Conservation (phyloP, 805 yeast species). For the Yarrowia sp. region DNA sequence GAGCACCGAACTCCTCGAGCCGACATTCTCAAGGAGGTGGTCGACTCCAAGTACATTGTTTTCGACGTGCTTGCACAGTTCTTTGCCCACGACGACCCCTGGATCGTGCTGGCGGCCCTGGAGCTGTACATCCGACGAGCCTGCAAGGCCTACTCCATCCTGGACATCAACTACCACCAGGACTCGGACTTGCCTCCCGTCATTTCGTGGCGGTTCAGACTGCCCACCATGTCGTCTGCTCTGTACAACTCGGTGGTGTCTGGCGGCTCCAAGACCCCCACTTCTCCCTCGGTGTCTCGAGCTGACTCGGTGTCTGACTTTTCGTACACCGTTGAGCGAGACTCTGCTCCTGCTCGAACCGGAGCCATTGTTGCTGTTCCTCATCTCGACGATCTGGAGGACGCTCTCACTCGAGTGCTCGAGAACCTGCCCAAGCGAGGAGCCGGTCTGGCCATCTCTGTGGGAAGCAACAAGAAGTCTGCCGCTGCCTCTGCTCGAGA, state of each 20-base stretch:
- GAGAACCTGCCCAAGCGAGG: constrained; percentile 64
- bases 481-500: constrained; percentile 43
- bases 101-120: constrained; percentile 94
- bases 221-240: constrained; percentile 75
- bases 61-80: constrained; percentile 96
- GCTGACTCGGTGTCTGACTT: constrained; percentile 93
- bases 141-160: constrained; percentile 92
- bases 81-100: constrained; percentile 79
- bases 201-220: constrained; percentile 86
- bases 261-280: constrained; percentile 42
- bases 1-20: constrained; percentile 83
- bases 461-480: constrained; percentile 43
- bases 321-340: constrained; percentile 78
- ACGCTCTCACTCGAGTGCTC: constrained; percentile 74
- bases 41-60: constrained; percentile 94
- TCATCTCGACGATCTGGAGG: constrained; percentile 91
- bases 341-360: constrained; percentile 72
- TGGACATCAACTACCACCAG: constrained; percentile 68
- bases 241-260: constrained; percentile 66
- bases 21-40: constrained; percentile 83
- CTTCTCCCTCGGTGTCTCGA: constrained; percentile 50
- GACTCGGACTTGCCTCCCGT: constrained; percentile 63
- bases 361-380: constrained; percentile 83
- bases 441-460: constrained; percentile 51
- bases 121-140: constrained; percentile 97